These are phyloP conservation scores for Aspergillus persii DNA, from an alignment of 2,329 filamentous ascomycete genomes.

Conservation along the genomic window DNA sequence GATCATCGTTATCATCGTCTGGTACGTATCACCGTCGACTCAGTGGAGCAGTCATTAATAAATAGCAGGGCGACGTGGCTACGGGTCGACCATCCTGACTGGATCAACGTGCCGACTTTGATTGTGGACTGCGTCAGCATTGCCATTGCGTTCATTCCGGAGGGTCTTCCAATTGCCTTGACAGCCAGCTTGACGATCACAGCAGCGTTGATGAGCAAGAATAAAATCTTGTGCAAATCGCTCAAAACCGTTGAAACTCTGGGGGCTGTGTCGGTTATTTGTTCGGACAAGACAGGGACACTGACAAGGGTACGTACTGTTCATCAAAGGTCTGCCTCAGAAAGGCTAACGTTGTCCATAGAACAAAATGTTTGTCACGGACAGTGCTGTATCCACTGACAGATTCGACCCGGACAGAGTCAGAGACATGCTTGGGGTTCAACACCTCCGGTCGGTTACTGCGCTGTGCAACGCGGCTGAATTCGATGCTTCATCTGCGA, in stretches of 20 bases:
- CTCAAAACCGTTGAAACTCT: slow-evolving; percentile 76
- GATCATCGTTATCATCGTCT: slow-evolving; percentile 62
- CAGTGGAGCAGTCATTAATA: not conserved
- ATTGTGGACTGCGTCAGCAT: slow-evolving; percentile 73
- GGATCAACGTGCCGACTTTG: slow-evolving; percentile 69
- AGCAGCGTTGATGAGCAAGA: slow-evolving; percentile 72
- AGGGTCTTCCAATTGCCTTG: slow-evolving; percentile 68
- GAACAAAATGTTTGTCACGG: slow-evolving; percentile 72
- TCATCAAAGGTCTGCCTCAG: not conserved
- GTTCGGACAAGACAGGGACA: slow-evolving; percentile 71
- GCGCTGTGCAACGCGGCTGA: slow-evolving; percentile 73
- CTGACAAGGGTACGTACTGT: slow-evolving; percentile 14
- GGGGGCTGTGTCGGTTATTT: slow-evolving; percentile 69
- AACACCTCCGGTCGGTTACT: slow-evolving; percentile 60
- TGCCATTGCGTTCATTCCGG: slow-evolving; percentile 73
- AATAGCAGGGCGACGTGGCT: slow-evolving; percentile 64
- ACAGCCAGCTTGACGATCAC: slow-evolving; percentile 72
- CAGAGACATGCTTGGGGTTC: slow-evolving; percentile 46
- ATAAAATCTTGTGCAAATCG: slow-evolving; percentile 76
- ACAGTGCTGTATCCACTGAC: slow-evolving; percentile 57
- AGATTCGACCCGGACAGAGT: slow-evolving; percentile 53
- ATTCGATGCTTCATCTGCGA: slow-evolving; percentile 65
- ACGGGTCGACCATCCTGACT: slow-evolving; percentile 63
- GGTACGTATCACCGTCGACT: slow-evolving; percentile 42
- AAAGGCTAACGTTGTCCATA: slow-evolving; percentile 21